phyloP scores from a whole-genome alignment of 257 asterid genomes.

The Oldenlandia corymbosa region DNA sequence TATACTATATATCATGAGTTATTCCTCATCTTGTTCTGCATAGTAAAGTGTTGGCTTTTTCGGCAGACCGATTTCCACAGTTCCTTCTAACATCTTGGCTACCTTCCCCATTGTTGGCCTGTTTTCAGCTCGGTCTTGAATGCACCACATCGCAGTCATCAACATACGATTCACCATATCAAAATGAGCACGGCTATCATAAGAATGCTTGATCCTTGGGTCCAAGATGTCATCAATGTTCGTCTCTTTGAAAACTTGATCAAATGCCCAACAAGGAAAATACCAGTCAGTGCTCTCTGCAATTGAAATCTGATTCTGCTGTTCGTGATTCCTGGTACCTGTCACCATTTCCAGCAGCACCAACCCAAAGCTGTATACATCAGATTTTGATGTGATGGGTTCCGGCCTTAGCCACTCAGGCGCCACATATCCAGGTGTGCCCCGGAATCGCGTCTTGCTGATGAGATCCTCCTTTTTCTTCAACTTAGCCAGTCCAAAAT shows the following conservation, averaged over 20 bases:
- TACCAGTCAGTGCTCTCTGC: conserved; percentile 72
- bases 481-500: conserved; percentile 78
- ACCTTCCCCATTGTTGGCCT: conserved; percentile 96
- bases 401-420: conserved; percentile 72
- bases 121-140: conserved; percentile 58
- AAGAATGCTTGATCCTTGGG: conserved; percentile 47
- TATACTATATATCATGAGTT: too few species aligned
- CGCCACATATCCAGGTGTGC: conserved; percentile 82
- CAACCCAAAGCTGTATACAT: conserved; percentile 77
- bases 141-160: conserved; percentile 88
- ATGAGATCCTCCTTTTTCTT: conserved; percentile 73
- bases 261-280: conserved; percentile 76
- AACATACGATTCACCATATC: conserved; percentile 77
- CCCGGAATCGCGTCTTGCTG: conserved; percentile 54
- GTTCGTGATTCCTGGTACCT: conserved; percentile 55
- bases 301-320: conserved; percentile 34
- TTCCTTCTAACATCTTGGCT: conserved; percentile 88
- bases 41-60: conserved; percentile 22
- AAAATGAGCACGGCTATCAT: conserved; percentile 53
- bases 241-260: conserved; percentile 64
- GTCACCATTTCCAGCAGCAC: conserved; percentile 72
- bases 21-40: neutral
- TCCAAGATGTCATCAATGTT: conserved; percentile 66
- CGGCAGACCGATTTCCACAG: conserved; percentile 71
- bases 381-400: conserved; percentile 75